A percentile compares a stretch with the other conserved stretches of the same genome.
These are phyloP conservation scores for Geosmithia flava DNA, from an alignment of 2,329 filamentous ascomycete species.

Conservation along the genomic window DNA sequence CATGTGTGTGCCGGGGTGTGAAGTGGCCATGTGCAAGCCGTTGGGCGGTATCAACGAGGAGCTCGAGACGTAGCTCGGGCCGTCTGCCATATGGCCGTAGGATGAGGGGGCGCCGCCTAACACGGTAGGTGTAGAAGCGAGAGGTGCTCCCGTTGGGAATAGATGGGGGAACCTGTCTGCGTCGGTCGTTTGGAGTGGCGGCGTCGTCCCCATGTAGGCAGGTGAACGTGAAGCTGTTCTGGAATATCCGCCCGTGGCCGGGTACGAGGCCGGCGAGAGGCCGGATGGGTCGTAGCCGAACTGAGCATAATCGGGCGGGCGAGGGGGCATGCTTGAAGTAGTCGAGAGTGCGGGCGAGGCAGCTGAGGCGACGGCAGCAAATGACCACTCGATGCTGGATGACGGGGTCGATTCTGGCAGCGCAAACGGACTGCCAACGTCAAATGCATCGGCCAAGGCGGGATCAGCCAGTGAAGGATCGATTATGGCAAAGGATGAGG, in stretches of 20 bases:
- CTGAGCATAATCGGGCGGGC: slow-evolving; percentile 37
- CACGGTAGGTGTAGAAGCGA: background rate
- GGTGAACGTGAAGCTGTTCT: slow-evolving; percentile 10
- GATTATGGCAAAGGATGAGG: slow-evolving; percentile 19
- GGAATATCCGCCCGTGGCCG: slow-evolving; percentile 30
- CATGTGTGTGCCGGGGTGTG: background rate
- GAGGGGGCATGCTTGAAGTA: slow-evolving; percentile 27
- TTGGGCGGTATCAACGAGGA: background rate
- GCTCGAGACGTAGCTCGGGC: background rate
- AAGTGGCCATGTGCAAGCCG: background rate
- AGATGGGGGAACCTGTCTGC: background rate
- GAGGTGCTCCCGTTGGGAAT: background rate
- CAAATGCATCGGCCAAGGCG: slow-evolving; percentile 22
- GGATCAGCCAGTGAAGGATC: slow-evolving; percentile 25
- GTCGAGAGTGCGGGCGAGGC: slow-evolving; percentile 16
- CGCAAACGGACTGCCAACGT: slow-evolving; percentile 11
- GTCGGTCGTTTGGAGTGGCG: background rate
- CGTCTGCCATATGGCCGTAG: background rate
- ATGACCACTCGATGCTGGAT: slow-evolving; percentile 27
- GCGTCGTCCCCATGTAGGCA: slow-evolving; percentile 2
- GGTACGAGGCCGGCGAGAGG: slow-evolving; percentile 25
- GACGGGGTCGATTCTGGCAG: slow-evolving; percentile 22
- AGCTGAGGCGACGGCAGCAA: slow-evolving; percentile 23
- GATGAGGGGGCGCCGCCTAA: background rate
- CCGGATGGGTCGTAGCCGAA: slow-evolving; percentile 31